Evolutionary conservation across 2,329 filamentous ascomycete species (phyloP), one percentile per base, ranked within the genome.

Genomic region (Metarhizium humberi): DNA sequence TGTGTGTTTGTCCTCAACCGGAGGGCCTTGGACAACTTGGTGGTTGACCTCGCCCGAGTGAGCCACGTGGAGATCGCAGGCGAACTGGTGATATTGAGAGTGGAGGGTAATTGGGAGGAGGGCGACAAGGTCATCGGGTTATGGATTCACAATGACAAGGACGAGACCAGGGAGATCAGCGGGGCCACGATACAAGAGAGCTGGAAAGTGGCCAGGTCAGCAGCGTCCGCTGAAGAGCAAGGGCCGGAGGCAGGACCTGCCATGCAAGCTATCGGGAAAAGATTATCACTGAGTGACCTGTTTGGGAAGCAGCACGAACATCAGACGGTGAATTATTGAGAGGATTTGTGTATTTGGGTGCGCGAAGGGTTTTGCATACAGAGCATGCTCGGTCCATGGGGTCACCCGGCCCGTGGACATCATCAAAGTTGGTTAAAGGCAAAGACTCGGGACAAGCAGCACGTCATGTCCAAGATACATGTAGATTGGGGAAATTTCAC

Each of bases 1-100:
- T 83, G 83, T 71, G 80, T 89, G 16, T 87, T 91, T 63, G 77
- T 92, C 6, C 76, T 92, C 58, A 92, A 90, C 70, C 78, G 88
- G 48, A 80, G 84, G 45, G 83, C 84, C 0, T 72, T 90, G 52
- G 79, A 87, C 52, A 92, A 92, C 64, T 78, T 91, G 54, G 76
- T 85, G 45, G 74, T 89, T 13, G 81, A 85, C 57, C 73, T 90
- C n/a, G 75, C 75, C 11, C 74, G 77, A 16, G 78, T 85, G 38
- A 74, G 72, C 45, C 78, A 87, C 56, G 82, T 88, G 45, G 87
- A 91, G 68, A 74, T 87, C 29, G 78, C 73, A 18, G 74, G 71
- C 4, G 77, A 81, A 59, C 75, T 84, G 45, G 69, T 84, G 53
- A 79, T 81, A 55, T 67, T 78, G 51, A 69, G 76, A 40, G 64